Evolutionary conservation across 768 basidiomycete genomes (phyloP).

Genomic region (Agrocybe pediades): DNA sequence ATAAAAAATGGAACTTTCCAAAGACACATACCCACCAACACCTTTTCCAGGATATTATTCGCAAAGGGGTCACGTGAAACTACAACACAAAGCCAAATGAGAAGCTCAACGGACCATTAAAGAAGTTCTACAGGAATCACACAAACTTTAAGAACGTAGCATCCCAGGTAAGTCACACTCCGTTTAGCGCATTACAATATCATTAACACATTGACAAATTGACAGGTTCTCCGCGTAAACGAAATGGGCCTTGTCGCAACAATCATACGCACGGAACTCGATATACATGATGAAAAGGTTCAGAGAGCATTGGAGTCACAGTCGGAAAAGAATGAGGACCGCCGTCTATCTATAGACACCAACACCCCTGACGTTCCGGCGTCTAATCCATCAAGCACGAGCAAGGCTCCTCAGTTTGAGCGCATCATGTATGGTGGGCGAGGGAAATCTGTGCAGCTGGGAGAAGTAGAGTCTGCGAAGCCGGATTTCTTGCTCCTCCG

Average conservation of each 20-base stretch:
- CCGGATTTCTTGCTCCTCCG: not conserved
- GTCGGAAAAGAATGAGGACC: not conserved
- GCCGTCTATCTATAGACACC: no score
- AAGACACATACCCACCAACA: slow-evolving; percentile 35
- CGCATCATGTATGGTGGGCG: not conserved
- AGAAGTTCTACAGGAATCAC: slow-evolving; percentile 23
- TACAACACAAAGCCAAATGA: slow-evolving; percentile 35
- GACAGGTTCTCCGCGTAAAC: not conserved
- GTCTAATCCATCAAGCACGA: no score
- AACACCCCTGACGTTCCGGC: no score
- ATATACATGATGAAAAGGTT: not conserved
- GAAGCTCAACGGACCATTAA: slow-evolving; percentile 31
- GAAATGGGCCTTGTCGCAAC: slow-evolving; percentile 8
- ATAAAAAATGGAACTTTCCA: slow-evolving; percentile 35
- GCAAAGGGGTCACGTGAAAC: slow-evolving; percentile 29
- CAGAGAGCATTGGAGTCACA: not conserved
- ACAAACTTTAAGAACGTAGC: slow-evolving; percentile 35
- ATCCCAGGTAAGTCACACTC: slow-evolving; percentile 22
- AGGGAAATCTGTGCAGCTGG: not conserved
- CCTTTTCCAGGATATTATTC: slow-evolving; percentile 26
- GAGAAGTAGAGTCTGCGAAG: not conserved
- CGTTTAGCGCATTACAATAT: not conserved
- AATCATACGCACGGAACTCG: slow-evolving; percentile 1
- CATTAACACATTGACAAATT: not conserved
- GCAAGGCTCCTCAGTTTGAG: no score